Conservation (phyloP, 1,284 basidiomycete species). For the Hemileia vastatrix region DNA sequence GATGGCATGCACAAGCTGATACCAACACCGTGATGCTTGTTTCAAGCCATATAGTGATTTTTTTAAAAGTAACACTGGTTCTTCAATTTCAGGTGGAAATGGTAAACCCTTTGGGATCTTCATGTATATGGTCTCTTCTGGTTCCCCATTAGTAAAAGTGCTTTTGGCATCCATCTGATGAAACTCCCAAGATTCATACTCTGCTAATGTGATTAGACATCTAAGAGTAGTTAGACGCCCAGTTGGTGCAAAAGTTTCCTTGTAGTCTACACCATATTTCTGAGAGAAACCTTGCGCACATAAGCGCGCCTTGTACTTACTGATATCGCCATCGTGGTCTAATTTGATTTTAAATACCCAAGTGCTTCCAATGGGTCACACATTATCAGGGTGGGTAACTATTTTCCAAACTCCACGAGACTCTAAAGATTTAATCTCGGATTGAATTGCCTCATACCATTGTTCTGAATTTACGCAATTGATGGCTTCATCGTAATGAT, state of each 20-base stretch:
- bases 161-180: conserved; percentile 48
- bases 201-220: conserved; percentile 45
- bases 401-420: too few species aligned
- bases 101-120: too few species aligned
- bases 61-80: too few species aligned
- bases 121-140: conserved; percentile 47
- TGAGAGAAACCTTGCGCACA: conserved; percentile 50
- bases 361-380: conserved; percentile 38
- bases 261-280: conserved; percentile 47
- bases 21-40: too few species aligned
- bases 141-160: conserved; percentile 47
- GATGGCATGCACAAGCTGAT: too few species aligned
- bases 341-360: conserved; percentile 47
- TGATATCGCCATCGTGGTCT: conserved; percentile 40
- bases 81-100: too few species aligned
- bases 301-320: conserved; percentile 46
- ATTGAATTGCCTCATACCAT: conserved; percentile 9
- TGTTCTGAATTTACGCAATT: neutral
- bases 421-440: too few species aligned
- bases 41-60: too few species aligned
- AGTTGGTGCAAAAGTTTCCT: conserved; percentile 48
- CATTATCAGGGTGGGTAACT: too few species aligned
- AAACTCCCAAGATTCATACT: conserved; percentile 39
- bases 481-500: neutral
- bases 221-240: conserved; percentile 44